Percentiles rank a stretch among this genome's conserved stretches.
These are phyloP conservation scores for Candida chauliodis DNA, from an alignment of 805 yeast genomes.

Conservation along the genomic window DNA sequence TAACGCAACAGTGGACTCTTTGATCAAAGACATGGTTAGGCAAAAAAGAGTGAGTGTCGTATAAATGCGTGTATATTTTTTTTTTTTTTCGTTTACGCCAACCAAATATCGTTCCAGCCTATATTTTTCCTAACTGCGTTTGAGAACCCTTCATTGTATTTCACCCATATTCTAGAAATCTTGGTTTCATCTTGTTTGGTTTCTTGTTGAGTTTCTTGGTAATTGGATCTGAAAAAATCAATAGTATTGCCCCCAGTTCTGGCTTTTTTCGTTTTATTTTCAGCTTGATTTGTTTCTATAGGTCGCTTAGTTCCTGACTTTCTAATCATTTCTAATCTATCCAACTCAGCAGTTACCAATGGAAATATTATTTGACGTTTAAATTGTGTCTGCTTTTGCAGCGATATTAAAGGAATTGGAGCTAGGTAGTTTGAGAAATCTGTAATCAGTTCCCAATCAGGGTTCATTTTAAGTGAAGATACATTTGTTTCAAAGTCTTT, in stretches of 20 bases:
- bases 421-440: slow-evolving; percentile 19
- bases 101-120: slow-evolving; percentile 71
- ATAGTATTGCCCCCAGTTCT: slow-evolving; percentile 28
- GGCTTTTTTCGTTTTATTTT: slow-evolving; percentile 16
- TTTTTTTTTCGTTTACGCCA: no score
- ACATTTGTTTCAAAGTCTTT: slow-evolving; percentile 32
- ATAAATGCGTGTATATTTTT: no score
- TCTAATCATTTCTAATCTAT: slow-evolving; percentile 14
- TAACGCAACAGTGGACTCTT: slow-evolving; percentile 31
- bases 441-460: slow-evolving; percentile 34
- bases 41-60: neutral
- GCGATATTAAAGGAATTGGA: slow-evolving; percentile 12
- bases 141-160: slow-evolving; percentile 86
- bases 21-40: slow-evolving; percentile 12
- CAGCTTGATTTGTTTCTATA: slow-evolving; percentile 10
- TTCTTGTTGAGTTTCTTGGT: slow-evolving; percentile 23
- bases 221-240: slow-evolving; percentile 37
- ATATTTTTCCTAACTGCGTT: slow-evolving; percentile 86
- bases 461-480: slow-evolving; percentile 25
- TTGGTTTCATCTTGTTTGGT: slow-evolving; percentile 20
- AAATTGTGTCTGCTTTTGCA: slow-evolving; percentile 21
- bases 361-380: slow-evolving; percentile 36
- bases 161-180: slow-evolving; percentile 69
- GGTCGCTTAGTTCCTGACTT: slow-evolving; percentile 11
- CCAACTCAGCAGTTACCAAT: slow-evolving; percentile 31